These are phyloP conservation scores for Meyerozyma elateridarum DNA, from an alignment of 1,139 yeast species.

Conservation along the genomic window DNA sequence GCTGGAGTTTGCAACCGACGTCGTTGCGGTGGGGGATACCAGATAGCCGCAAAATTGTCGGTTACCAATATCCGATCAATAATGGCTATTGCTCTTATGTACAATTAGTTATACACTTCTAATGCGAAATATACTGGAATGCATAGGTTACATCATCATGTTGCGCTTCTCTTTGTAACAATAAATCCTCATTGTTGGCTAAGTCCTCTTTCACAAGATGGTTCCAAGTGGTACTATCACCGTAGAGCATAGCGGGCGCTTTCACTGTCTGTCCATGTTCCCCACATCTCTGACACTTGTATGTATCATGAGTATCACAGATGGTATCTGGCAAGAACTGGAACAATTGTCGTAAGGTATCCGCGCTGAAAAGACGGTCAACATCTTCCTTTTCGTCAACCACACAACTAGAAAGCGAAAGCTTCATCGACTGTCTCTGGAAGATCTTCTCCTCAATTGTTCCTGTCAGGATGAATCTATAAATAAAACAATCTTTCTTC, in stretches of 20 bases:
- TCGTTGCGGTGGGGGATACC: too few relatives aligned
- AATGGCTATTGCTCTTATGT: too few relatives aligned
- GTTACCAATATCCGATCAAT: too few relatives aligned
- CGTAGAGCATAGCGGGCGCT: constrained; percentile 89
- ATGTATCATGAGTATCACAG: constrained; percentile 93
- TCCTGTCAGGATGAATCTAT: constrained; percentile 90
- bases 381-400: constrained; percentile 97
- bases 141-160: constrained; percentile 76
- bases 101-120: too few relatives aligned
- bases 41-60: too few relatives aligned
- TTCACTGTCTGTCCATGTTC: constrained; percentile 56
- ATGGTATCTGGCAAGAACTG: constrained; percentile 61
- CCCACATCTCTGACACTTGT: constrained; percentile 77
- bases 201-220: constrained; percentile 68
- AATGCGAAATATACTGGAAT: constrained; percentile 89
- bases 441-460: constrained; percentile 94
- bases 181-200: constrained; percentile 64
- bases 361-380: constrained; percentile 84
- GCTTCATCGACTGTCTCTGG: constrained; percentile 95
- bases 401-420: constrained; percentile 89
- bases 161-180: constrained; percentile 68
- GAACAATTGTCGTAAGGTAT: constrained; percentile 71
- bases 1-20: too few relatives aligned
- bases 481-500: constrained; percentile 92
- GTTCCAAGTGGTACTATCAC: constrained; percentile 98